Conservation (phyloP, 1,284 basidiomycete genomes). For the Ceraceosorus guamensis region DNA sequence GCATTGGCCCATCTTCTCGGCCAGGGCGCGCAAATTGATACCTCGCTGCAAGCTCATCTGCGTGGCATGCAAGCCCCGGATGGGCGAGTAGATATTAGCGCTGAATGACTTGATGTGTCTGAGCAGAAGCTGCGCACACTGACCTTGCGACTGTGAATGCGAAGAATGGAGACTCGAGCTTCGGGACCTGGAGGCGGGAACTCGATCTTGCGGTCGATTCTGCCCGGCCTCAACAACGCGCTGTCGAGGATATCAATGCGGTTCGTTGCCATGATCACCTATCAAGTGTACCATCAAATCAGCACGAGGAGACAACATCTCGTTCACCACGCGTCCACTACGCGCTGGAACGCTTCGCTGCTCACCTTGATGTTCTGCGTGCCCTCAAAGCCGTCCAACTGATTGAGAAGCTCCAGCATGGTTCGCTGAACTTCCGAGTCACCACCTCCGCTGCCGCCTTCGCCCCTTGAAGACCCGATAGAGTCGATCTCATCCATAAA, state of each 20-base stretch:
- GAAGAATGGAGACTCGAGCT: conserved; percentile 89
- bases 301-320: not conserved
- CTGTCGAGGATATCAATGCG: conserved; percentile 96
- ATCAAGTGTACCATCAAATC: too few species aligned
- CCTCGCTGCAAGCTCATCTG: conserved; percentile 96
- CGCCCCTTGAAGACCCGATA: conserved; percentile 87
- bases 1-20: conserved; percentile 98
- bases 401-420: conserved; percentile 94
- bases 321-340: conserved; percentile 39
- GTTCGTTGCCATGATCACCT: conserved; percentile 94
- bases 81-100: not conserved
- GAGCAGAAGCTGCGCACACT: conserved; percentile 23
- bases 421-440: conserved; percentile 97
- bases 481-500: conserved; percentile 99
- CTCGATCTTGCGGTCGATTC: conserved; percentile 98
- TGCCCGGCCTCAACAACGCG: conserved; percentile 85
- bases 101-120: not conserved
- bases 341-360: too few species aligned
- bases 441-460: conserved; percentile 62
- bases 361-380: conserved; percentile 95
- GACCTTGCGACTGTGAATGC: conserved; percentile 93
- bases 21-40: conserved; percentile 86
- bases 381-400: conserved; percentile 93
- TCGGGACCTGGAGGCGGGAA: conserved; percentile 98
- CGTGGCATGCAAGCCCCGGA: too few species aligned